Conservation (phyloP, 441 rosid species). For the Gossypium laxum region DNA sequence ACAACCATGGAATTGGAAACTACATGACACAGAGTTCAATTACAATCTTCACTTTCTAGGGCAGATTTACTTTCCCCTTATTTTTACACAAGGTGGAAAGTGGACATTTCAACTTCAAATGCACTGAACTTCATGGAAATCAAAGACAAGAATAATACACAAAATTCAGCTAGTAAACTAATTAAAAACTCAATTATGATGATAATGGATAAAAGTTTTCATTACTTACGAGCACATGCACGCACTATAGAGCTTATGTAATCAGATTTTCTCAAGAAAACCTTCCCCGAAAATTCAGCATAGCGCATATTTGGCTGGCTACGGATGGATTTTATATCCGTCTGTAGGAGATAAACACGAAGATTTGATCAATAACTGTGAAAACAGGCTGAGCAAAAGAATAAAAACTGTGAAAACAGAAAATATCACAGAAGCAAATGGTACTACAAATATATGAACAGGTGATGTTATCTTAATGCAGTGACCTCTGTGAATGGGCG, state of each 20-base stretch:
- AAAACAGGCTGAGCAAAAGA: conserved; percentile 4
- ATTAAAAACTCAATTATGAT: not conserved
- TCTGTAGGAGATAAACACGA: conserved; percentile 43
- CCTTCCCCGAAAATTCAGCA: conserved; percentile 46
- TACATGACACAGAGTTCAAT: not conserved
- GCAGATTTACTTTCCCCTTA: not conserved
- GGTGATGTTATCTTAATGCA: conserved; percentile 6
- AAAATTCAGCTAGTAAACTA: not conserved
- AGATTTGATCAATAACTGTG: conserved; percentile 8
- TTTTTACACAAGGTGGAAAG: not conserved
- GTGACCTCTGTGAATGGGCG: conserved; percentile 64
- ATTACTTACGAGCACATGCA: conserved; percentile 79
- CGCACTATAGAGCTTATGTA: conserved; percentile 71
- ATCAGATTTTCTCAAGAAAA: conserved; percentile 65
- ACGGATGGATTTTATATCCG: conserved; percentile 63
- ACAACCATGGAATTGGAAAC: not conserved
- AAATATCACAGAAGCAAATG: conserved; percentile 12
- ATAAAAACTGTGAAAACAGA: not conserved
- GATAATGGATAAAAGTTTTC: not conserved
- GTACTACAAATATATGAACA: conserved; percentile 16
- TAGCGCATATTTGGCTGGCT: conserved; percentile 75
- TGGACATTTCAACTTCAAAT: not conserved
- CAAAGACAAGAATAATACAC: not conserved
- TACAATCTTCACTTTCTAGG: not conserved
- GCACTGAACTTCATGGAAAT: not conserved